Base-by-base conservation (phyloP, 106 monocot species). In the Dendrobium nobile region DNA sequence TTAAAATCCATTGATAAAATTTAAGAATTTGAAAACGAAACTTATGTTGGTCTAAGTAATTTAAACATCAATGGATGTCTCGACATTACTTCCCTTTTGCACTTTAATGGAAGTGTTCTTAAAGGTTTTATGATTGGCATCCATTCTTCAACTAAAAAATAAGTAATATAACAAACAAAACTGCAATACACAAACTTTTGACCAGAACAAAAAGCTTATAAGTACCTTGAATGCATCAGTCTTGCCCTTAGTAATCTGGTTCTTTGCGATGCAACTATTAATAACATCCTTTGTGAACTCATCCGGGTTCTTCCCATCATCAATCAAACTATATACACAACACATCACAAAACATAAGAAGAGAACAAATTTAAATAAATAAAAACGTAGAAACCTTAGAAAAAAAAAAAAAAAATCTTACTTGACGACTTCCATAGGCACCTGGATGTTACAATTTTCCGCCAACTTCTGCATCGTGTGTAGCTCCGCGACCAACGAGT, bases 281-380 rank as follows among this genome's bases (percentile, higher is more conserved):
- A 97, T 55, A 72, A 94, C 90, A 76, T 92, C 92, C 79, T 85
- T 87, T 1, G 96, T 90, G 82, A 93, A 96, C 83, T 92, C 92
- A 33, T 97, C 96, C 0, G 96, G 96, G 58, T 97, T 97, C 90
- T 94, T 97, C 70, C 96, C 96, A 75, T 97, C 96, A 82, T 97
- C 96, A 65, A 97, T 94, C 81, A 94, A 89, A 75, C 96, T 97
- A 73, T 33, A 27, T 47, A 82, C 45, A 81, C 40, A 37, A 70
- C 20, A 2, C 67, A 41, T 47, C 40, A 47, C 6, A 81, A 48
- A 54, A 9, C 20, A 33, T 33, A 9, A 17, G 28, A 75, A 41
- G 44, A 17, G 54, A 28, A 18, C 5, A 80, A 58, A 37, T 37
- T 37, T 37, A 37, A 37, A 77, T 17, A 4, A 76, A 40, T 24